Base-by-base conservation (phyloP, 768 basidiomycete genomes). In the Termitomyces sp. region DNA sequence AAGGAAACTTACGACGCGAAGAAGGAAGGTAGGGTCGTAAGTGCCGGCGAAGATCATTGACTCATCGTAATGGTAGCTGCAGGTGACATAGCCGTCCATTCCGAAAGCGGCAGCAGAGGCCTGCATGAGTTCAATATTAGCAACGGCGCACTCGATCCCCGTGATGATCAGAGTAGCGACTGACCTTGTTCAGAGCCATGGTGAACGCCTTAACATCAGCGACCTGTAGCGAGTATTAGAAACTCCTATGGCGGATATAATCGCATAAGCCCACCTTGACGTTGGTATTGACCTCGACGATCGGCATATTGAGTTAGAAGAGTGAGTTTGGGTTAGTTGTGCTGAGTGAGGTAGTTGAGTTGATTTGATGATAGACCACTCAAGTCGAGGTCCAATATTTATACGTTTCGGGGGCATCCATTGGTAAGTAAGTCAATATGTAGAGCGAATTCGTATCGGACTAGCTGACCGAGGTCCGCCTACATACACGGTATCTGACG, bases 11-110 rank as follows among this genome's bases (percentile, higher is more conserved):
- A 53, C 43, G 29, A 45, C 52, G n/a, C 52, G 52, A 13, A 45
- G 44, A 18, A 46, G 43, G 36, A 53, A 53, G 44, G 52, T 36
- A 44, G 52, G 52, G 6, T 2, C 52, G 7, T 53, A 44, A 7
- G 43, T 53, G 12, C 52, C 52, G 22, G 52, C 32, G 20, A 53
- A 53, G n/a, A 39, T 53, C 23, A 53, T n/a, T 2, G 52, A 45
- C 18, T 46, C 44, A 42, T 53, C 45, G 36, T 39, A 46, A n/a
- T 46, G 43, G 44, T 53, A 46, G 52, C 36, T 53, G 20, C 32
- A 22, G 25, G 44, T 53, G 25, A 53, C 52, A 46, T 53, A 53
- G 35, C 52, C 52, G 15, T 53, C 52, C 52, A 46, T 53, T 46
- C 52, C 44, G 16, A 53, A 46, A 29, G 52, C 44, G 3, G 52